Base-by-base conservation (phyloP, 805 yeast genomes). In the Starmerella apis region DNA sequence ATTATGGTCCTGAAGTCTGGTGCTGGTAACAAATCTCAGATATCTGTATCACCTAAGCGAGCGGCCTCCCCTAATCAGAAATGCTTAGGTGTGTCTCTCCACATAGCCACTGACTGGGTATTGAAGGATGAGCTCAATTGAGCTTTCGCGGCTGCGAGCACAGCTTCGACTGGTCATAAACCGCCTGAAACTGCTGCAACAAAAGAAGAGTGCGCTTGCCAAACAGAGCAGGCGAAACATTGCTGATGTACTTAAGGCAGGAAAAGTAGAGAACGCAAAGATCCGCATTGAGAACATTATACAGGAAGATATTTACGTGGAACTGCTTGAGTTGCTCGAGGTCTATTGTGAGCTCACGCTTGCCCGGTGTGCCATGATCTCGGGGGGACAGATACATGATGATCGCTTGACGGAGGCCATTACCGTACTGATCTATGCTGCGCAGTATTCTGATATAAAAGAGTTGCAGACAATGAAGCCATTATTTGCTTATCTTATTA, bases 201-300 rank as follows among this genome's bases (percentile, higher is more conserved):
- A 80, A 52, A 83, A 83, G 66, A 83, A 83, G 56, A 70, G 76
- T 2, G 90, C 94, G 0, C 59, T 82, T 18, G 79, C 87, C 18
- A 84, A 84, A 63, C 86, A 82, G 59, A 83, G 78, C 56, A 69
- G 94, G 45, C 69, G 88, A 7, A 70, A 68, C 61, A 69, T 80
- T 63, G 94, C 94, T 2, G 87, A 83, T 43, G 68, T 86, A 10
- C 68, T 86, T 46, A 70, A 74, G 8, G 72, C 70, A 38, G 86
- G 86, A 6, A 86, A 84, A 61, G 88, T 85, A 54, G 80, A 81
- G 46, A 83, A 87, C 58, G 95, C 95, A 10, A 75, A 75, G 49
- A 86, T 86, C 50, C 67, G 94, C 45, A 90, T 85, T 3, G 96
- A 86, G 63, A 83, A 83, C 58, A 77, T 86, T 50, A 83, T 87